These are phyloP conservation scores for Nemania sp. DNA, from an alignment of 2,329 filamentous ascomycete species.

Conservation along the genomic window DNA sequence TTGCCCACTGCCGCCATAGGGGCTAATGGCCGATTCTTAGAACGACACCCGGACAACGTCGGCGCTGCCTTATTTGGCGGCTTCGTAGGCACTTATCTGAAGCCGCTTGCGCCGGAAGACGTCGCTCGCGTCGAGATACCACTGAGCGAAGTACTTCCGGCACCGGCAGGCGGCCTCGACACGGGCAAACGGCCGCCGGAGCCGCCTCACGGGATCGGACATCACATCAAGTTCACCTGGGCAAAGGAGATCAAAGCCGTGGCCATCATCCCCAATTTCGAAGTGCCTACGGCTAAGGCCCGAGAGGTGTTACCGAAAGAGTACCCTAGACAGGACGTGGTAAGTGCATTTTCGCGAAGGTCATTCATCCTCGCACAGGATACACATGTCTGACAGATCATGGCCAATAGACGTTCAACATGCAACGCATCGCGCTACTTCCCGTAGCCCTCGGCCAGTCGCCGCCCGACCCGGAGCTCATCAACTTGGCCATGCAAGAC, in stretches of 20 bases:
- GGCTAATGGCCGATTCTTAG: slow-evolving; percentile 41
- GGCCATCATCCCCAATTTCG: slow-evolving; percentile 93
- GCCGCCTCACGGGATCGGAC: slow-evolving; percentile 89
- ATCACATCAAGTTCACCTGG: slow-evolving; percentile 96
- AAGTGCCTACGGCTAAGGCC: slow-evolving; percentile 91
- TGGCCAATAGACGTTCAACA: slow-evolving; percentile 71
- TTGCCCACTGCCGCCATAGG: background rate
- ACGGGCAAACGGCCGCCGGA: slow-evolving; percentile 84
- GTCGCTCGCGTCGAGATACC: slow-evolving; percentile 91
- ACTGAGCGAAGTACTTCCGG: slow-evolving; percentile 87
- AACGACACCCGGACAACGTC: slow-evolving; percentile 92
- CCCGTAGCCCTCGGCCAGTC: slow-evolving; percentile 87
- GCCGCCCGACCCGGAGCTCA: slow-evolving; percentile 88
- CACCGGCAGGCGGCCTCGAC: slow-evolving; percentile 87
- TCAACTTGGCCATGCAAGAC: slow-evolving; percentile 98
- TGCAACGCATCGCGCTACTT: slow-evolving; percentile 89
- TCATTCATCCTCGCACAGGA: background rate
- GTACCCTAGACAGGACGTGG: slow-evolving; percentile 82
- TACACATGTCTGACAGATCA: slow-evolving; percentile 5
- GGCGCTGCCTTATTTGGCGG: slow-evolving; percentile 94
- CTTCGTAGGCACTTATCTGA: slow-evolving; percentile 95
- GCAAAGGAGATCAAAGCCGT: slow-evolving; percentile 94
- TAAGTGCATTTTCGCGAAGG: slow-evolving; percentile 47
- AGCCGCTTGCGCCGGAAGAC: slow-evolving; percentile 87
- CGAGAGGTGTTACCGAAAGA: slow-evolving; percentile 79